These are phyloP conservation scores for Kluyveromyces aestuarii DNA, from an alignment of 805 yeast species.

Conservation along the genomic window DNA sequence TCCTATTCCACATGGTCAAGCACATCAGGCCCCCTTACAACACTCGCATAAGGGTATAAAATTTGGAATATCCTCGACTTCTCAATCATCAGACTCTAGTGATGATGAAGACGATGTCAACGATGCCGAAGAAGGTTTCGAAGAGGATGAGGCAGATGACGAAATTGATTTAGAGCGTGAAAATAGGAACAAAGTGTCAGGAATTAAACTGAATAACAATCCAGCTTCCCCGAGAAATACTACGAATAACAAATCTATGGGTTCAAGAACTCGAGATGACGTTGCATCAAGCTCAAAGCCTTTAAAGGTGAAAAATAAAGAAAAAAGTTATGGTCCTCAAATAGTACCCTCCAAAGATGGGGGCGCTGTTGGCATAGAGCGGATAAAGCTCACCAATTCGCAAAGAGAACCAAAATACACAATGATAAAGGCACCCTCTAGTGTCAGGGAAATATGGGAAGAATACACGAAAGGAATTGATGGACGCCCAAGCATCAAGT, in stretches of 20 bases:
- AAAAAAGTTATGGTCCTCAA: background rate
- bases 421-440: slow-evolving; percentile 26
- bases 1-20: background rate
- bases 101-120: slow-evolving; percentile 12
- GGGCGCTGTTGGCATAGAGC: background rate
- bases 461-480: slow-evolving; percentile 34
- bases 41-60: background rate
- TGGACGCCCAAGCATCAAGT: slow-evolving; percentile 33
- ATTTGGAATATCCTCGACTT: slow-evolving; percentile 1
- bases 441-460: slow-evolving; percentile 29
- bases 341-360: background rate
- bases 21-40: background rate
- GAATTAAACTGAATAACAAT: background rate
- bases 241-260: background rate
- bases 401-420: slow-evolving; percentile 16
- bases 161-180: slow-evolving; percentile 1
- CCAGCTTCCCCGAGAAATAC: background rate
- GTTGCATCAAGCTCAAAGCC: background rate
- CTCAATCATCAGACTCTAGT: slow-evolving; percentile 1
- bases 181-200: background rate
- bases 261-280: background rate
- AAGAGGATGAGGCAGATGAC: slow-evolving; percentile 7
- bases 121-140: slow-evolving; percentile 11
- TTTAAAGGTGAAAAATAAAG: background rate
- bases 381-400: background rate